Percentiles rank a stretch among this genome's conserved stretches.
Conservation (phyloP, 208 protist species). For the Crithidia expoeki region DNA sequence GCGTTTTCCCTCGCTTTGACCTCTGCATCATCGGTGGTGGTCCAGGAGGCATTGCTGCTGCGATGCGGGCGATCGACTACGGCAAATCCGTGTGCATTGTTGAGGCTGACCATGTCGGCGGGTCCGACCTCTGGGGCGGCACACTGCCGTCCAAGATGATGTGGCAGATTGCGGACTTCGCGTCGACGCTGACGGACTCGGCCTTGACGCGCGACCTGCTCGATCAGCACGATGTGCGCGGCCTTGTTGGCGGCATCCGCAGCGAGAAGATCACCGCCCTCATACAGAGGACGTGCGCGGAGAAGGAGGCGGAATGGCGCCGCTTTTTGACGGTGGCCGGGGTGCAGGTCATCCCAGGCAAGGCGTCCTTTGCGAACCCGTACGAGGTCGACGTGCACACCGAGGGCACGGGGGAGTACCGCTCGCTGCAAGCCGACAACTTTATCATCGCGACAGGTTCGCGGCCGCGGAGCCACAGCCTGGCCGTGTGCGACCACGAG, state of each 20-base stretch:
- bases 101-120: conserved; percentile 56
- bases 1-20: conserved; percentile 62
- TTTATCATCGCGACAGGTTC: conserved; percentile 79
- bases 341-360: conserved; percentile 63
- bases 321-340: conserved; percentile 35
- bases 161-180: conserved; percentile 68
- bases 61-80: conserved; percentile 59
- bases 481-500: conserved; percentile 42
- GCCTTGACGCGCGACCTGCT: conserved; percentile 39
- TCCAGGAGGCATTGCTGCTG: conserved; percentile 61
- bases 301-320: conserved; percentile 45
- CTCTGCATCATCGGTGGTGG: conserved; percentile 77
- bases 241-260: conserved; percentile 32
- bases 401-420: conserved; percentile 51
- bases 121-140: conserved; percentile 71
- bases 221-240: conserved; percentile 21
- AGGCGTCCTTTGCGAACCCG: conserved; percentile 56
- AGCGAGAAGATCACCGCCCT: conserved; percentile 41
- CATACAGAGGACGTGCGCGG: conserved; percentile 40
- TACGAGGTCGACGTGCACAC: conserved; percentile 65
- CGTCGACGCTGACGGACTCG: conserved; percentile 34
- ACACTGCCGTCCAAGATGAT: conserved; percentile 76
- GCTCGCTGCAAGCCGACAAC: conserved; percentile 62
- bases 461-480: conserved; percentile 44
- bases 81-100: conserved; percentile 68